phyloP scores from a whole-genome alignment of 306 rosid species.

The Vigna radiata region DNA sequence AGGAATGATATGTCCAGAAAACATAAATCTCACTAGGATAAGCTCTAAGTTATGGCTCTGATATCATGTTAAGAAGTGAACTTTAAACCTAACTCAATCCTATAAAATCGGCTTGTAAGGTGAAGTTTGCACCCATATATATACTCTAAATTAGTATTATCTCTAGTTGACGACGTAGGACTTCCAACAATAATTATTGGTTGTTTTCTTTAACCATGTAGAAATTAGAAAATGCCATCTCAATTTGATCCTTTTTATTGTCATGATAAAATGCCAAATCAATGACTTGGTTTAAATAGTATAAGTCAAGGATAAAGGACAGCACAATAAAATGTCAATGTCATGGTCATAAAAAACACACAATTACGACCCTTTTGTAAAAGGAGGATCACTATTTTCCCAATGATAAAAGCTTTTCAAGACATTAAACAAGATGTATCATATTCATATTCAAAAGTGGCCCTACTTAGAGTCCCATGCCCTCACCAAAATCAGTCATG shows the following conservation, averaged over 20 bases:
- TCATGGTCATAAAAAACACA: neutral
- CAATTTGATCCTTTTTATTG: neutral
- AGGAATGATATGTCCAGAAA: too few relatives aligned
- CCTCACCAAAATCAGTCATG: neutral
- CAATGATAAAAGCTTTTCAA: neutral
- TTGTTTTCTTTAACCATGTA: neutral
- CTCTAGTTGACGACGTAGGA: neutral
- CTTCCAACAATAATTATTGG: neutral
- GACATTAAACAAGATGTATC: neutral
- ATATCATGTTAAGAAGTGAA: too few relatives aligned
- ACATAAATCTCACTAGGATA: too few relatives aligned
- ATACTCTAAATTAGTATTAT: neutral
- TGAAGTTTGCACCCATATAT: too few relatives aligned
- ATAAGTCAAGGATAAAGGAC: neutral
- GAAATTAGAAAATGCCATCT: neutral
- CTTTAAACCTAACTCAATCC: too few relatives aligned
- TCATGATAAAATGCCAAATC: neutral
- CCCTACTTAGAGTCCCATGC: neutral
- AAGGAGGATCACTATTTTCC: slow-evolving; percentile 12
- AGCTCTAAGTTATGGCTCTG: too few relatives aligned
- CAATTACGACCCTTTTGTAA: neutral
- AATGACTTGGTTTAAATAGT: neutral
- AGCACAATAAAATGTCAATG: neutral
- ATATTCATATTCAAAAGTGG: neutral
- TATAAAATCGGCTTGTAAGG: too few relatives aligned